phyloP scores from a whole-genome alignment of 1,284 basidiomycete species.

The Ceratobasidium sp. region DNA sequence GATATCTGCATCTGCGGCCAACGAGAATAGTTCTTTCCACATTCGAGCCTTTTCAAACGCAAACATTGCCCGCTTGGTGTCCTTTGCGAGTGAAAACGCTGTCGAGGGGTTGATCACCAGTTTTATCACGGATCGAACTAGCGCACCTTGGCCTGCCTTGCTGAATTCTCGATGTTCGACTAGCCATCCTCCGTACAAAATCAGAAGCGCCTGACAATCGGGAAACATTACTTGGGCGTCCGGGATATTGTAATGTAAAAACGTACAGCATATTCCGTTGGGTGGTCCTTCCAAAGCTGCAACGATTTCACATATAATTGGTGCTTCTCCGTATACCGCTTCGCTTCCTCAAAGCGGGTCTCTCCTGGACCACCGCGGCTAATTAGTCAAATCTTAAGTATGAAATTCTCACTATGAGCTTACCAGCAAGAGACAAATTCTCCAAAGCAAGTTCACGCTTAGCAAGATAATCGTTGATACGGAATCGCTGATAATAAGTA shows the following conservation, averaged over 20 bases:
- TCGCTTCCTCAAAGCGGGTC: conserved; percentile 82
- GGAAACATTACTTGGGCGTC: not conserved
- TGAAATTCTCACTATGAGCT: conserved; percentile 46
- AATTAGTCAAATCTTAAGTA: conserved; percentile 7
- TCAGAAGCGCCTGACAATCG: conserved; percentile 67
- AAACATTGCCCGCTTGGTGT: conserved; percentile 79
- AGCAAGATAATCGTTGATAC: conserved; percentile 92
- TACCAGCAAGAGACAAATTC: conserved; percentile 83
- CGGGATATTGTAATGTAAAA: conserved; percentile 48
- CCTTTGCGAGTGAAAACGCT: conserved; percentile 81
- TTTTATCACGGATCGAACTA: too few species aligned
- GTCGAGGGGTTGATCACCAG: conserved; percentile 41
- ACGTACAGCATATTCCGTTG: conserved; percentile 71
- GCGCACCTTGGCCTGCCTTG: conserved; percentile 78
- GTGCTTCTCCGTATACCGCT: conserved; percentile 84
- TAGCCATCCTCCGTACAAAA: conserved; percentile 89
- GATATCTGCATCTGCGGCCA: conserved; percentile 68
- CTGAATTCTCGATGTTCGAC: conserved; percentile 86
- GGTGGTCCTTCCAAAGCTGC: conserved; percentile 75
- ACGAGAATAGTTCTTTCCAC: conserved; percentile 92
- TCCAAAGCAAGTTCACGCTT: conserved; percentile 79
- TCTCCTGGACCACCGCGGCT: conserved; percentile 24
- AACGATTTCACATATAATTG: conserved; percentile 82
- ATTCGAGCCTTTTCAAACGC: conserved; percentile 87
- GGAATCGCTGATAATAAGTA: conserved; percentile 86